Conservation (phyloP, 2,329 filamentous ascomycete species). For the Aspergillus latus region DNA sequence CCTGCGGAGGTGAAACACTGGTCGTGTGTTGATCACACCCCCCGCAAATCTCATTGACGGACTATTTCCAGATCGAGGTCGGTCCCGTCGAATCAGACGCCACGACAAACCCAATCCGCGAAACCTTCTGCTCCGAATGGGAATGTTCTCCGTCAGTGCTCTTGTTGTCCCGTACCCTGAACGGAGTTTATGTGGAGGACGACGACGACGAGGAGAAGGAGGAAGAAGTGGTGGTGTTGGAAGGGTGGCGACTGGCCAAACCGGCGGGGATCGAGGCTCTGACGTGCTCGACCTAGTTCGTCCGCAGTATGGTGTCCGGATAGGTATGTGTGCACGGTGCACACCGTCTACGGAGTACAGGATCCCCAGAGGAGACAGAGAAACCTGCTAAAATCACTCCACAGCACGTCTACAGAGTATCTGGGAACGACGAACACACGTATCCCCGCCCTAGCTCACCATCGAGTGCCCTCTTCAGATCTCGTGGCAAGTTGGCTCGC, state of each 20-base stretch:
- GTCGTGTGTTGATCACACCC: background rate
- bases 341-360: too few relatives aligned
- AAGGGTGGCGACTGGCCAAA: too few relatives aligned
- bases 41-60: constrained; percentile 3
- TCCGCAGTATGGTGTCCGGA: too few relatives aligned
- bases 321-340: too few relatives aligned
- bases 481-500: too few relatives aligned
- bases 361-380: too few relatives aligned
- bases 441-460: too few relatives aligned
- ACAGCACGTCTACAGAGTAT: too few relatives aligned
- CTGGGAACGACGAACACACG: too few relatives aligned
- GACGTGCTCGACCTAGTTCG: background rate
- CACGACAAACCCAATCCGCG: background rate
- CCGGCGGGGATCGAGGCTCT: background rate
- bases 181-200: background rate
- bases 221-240: too few relatives aligned
- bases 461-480: too few relatives aligned
- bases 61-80: background rate
- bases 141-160: background rate
- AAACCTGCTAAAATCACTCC: too few relatives aligned
- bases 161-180: background rate
- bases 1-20: constrained; percentile 7
- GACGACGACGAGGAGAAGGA: background rate
- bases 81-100: background rate
- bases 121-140: background rate